phyloP scores from a whole-genome alignment of 1,284 basidiomycete genomes.

The Pseudozyma pruni region DNA sequence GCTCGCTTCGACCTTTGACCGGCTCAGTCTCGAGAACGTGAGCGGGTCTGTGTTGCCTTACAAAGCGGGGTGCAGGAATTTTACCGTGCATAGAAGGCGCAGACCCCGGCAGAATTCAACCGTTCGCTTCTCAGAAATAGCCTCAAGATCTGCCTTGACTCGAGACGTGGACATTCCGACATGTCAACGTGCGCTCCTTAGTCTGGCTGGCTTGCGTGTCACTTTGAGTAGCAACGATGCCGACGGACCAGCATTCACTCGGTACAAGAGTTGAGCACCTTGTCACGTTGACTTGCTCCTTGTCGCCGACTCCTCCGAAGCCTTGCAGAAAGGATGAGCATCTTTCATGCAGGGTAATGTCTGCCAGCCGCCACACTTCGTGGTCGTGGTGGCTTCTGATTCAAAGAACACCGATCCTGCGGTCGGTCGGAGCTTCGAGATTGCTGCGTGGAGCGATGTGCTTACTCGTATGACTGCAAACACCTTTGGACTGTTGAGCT shows the following conservation, averaged over 20 bases:
- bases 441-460: too few species aligned
- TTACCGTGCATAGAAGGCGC: too few species aligned
- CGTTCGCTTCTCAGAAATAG: too few species aligned
- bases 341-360: conserved; percentile 9
- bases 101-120: not conserved
- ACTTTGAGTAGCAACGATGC: not conserved
- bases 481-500: too few species aligned
- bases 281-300: conserved; percentile 17
- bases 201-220: not conserved
- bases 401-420: conserved; percentile 1
- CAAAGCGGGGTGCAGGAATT: too few species aligned
- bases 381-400: too few species aligned
- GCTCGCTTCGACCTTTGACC: too few species aligned
- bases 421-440: not conserved
- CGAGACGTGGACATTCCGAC: conserved; percentile 26
- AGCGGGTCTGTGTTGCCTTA: too few species aligned
- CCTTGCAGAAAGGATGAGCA: too few species aligned
- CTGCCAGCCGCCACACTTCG: not conserved
- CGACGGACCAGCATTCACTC: not conserved
- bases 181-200: conserved; percentile 41
- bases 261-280: conserved; percentile 7
- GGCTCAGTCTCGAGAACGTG: not conserved
- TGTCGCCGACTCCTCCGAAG: not conserved
- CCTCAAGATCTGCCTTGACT: too few species aligned
- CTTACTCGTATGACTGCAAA: conserved; percentile 5